Evolutionary conservation across 2,329 filamentous ascomycete genomes (phyloP), one percentile per base, ranked within the genome.

Genomic region (Dendrostoma leiphaemia): DNA sequence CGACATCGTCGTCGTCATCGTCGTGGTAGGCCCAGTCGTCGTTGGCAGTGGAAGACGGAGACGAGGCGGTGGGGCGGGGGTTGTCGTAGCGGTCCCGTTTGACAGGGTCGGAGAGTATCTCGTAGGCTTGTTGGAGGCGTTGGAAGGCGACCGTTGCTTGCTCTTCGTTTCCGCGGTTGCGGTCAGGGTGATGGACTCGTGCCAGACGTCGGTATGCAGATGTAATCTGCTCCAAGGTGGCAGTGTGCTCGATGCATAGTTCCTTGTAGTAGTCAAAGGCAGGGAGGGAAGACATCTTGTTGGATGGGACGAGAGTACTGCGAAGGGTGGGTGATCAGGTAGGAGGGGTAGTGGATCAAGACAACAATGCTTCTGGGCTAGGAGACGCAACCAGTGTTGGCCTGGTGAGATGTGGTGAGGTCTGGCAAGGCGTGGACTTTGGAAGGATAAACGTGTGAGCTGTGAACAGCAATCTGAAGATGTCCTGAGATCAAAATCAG

Each of bases 71-170:
- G 28, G 8, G 17, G 17, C 1, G 32, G 26, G 46, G 31, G 34
- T 35, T 49, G 51, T 67, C 63, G 38, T 67, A 67, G 2, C 12
- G 17, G 9, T 40, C 17, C 13, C 64, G 62, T n/a, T 56, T 46
- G 4, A n/a, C 31, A 12, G 60, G 48, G 21, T 63, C 48, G 4
- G 59, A 62, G 1, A 68, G 61, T 4, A 57, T 60, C 37, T 63
- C 61, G 37, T 67, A 61, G 7, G 65, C 65, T 2, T 24, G 24
- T 35, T 64, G 61, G 37, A 65, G 63, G 47, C 55, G 58, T 38
- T 67, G 64, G 35, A 67, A 68, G 4, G 38, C 48, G 6, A 23
- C 51, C 0, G 65, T 67, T 2, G 65, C 62, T 15, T 54, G 57
- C 29, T 60, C 57, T 1, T 44, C 13, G 13, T 62, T 58, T 2